phyloP scores from a whole-genome alignment of 148 eudicot genomes.

The Cornus suecica region DNA sequence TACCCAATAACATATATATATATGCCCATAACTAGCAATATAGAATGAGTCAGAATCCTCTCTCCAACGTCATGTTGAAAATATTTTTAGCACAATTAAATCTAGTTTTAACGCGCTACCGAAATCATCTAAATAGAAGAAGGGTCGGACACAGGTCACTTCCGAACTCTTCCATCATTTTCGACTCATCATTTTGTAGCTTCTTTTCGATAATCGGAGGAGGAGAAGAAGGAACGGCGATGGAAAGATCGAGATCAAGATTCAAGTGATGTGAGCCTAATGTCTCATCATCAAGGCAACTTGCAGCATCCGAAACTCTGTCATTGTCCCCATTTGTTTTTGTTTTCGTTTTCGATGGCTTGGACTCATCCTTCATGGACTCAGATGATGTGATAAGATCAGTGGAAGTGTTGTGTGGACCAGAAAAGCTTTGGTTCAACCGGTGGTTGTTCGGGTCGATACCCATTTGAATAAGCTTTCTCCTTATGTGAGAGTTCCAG shows the following conservation, averaged over 20 bases:
- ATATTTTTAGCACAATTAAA: no score
- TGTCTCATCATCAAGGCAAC: slow-evolving; percentile 14
- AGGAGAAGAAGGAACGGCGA: slow-evolving; percentile 10
- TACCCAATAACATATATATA: no score
- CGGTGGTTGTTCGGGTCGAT: slow-evolving; percentile 40
- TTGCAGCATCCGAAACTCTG: not conserved
- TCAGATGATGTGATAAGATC: slow-evolving; percentile 5
- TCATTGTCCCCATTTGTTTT: not conserved
- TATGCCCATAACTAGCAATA: not conserved
- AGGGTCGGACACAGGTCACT: not conserved
- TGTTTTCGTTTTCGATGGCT: not conserved
- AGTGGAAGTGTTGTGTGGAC: not conserved
- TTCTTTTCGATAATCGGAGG: not conserved
- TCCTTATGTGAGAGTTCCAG: slow-evolving; percentile 36
- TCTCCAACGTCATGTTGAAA: no score
- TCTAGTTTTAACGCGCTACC: not conserved
- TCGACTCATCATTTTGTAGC: not conserved
- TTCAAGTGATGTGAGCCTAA: slow-evolving; percentile 17
- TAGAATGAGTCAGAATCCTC: no score
- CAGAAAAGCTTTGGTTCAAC: slow-evolving; percentile 23
- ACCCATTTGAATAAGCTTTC: slow-evolving; percentile 31
- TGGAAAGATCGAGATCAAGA: slow-evolving; percentile 30
- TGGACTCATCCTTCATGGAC: slow-evolving; percentile 1
- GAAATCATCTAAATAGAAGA: not conserved
- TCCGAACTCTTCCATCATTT: not conserved